Base-by-base conservation (phyloP, 345 rosid species). In the Eucalyptus brandiana region DNA sequence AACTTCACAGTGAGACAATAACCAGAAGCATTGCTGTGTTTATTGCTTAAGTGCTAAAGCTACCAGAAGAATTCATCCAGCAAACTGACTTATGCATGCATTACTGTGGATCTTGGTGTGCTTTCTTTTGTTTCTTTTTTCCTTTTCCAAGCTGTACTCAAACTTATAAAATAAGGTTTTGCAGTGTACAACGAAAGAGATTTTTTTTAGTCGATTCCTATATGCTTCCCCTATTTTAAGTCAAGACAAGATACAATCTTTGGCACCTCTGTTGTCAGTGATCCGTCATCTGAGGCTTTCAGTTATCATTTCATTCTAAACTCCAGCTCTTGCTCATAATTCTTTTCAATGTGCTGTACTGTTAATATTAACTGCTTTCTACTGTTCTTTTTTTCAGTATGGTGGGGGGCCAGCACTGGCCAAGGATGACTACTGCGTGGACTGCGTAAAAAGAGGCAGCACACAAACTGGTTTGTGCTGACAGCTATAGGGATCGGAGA, bases 401-500 rank as follows among this genome's bases (percentile, higher is more conserved):
- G 91, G 91, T 87, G 98, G 98, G 88, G 99, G 97, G 53, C 99
- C 99, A 88, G 90, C 90, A 90, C 90, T 97, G 85, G 91, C 95
- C 91, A 95, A 95, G 89, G 91, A 87, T 81, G 99, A 98, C 92
- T 93, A 93, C 92, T 97, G 99, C 92, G 90, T 90, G 91, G 93
- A 91, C 88, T 98, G 99, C 94, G 97, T 98, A 92, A 85, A 85
- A 94, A 53, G 97, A 96, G 93, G 94, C 93, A 60, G 99, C 99
- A 28, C 92, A 89, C 83, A 91, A 93, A 58, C 90, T 96, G 88
- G 97, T 97, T 88, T 95, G 89, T 91, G 97, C 96, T 87, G 99
- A 96, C 91, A 96, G 98, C 94, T 98, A 98, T 89, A 94, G 97
- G 93, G 98, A 97, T 92, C 95, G 95, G 91, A 94, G 99, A 94